Base-by-base conservation (phyloP, 176 grass and related monocot species). In the Alopecurus myosuroides region DNA sequence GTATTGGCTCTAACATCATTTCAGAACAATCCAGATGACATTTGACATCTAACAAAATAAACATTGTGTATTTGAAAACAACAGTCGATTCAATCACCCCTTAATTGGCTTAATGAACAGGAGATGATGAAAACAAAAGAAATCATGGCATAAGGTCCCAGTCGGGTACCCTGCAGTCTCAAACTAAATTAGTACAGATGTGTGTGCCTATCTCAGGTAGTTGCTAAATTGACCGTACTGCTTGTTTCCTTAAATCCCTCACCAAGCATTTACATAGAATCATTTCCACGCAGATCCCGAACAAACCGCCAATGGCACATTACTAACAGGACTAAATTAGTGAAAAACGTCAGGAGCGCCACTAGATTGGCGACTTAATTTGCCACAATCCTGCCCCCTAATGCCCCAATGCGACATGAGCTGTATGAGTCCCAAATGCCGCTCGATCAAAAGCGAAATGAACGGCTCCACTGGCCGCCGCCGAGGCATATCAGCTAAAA, bases 301-400 rank as follows among this genome's bases (percentile, higher is more conserved):
- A 80, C 67, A 79, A 87, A 57, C 36, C 22, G 83, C 49, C 80
- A 87, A 76, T 80, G 80, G 12, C 56, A 76, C 76, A 13, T 30
- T 35, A 60, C 25, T 51, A 87, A 40, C 23, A 30, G 12, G 48
- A 57, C 41, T 11, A 76, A 68, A 40, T 49, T 25, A 25, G 39
- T 49, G 70, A 26, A 50, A 60, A 60, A 46, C 30, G 84, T 25
- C 60, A 58, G n/a, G 36, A n/a, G 44, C n/a, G 11, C 28, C n/a
- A 76, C 82, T 76, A 42, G 52, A 72, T 53, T 67, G 81, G 68
- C 76, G 22, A 20, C 57, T 85, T 48, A 62, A 29, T 66, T 66
- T 34, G 67, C 60, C 77, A 76, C 64, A 85, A 61, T 81, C 70
- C 40, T 52, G 62, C 25, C 30, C 40, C 22, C 61, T 31, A 30